Evolutionary conservation across 2,329 filamentous ascomycete genomes (phyloP).

Genomic region (Fusarium chaquense): DNA sequence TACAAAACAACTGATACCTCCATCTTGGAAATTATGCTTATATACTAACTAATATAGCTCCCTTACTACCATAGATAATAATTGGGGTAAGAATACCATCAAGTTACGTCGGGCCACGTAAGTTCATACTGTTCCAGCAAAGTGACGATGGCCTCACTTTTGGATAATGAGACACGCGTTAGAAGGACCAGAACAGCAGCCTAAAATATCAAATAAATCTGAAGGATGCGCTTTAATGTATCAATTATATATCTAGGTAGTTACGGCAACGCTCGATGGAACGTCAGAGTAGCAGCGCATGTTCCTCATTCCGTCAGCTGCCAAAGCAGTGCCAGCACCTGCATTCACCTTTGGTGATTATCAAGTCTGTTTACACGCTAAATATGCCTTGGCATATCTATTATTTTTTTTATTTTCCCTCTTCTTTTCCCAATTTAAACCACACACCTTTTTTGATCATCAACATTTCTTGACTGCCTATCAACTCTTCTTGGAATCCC

Average conservation of each 20-base stretch:
- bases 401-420: neutral
- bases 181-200: neutral
- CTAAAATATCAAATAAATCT: neutral
- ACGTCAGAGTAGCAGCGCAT: neutral
- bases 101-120: neutral
- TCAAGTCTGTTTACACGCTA: neutral
- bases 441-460: neutral
- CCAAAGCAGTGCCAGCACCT: slow-evolving; percentile 1
- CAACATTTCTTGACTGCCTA: neutral
- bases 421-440: neutral
- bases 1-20: neutral
- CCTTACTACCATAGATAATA: neutral
- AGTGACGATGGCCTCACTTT: slow-evolving; percentile 2
- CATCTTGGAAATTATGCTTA: neutral
- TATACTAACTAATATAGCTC: neutral
- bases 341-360: neutral
- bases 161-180: neutral
- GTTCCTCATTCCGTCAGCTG: neutral
- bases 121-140: neutral
- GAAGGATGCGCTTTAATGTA: neutral
- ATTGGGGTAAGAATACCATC: neutral
- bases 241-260: no score
- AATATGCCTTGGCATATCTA: no score
- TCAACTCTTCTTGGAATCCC: neutral
- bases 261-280: neutral